Conservation (phyloP, 768 basidiomycete species). For the Hypsizygus marmoreus region DNA sequence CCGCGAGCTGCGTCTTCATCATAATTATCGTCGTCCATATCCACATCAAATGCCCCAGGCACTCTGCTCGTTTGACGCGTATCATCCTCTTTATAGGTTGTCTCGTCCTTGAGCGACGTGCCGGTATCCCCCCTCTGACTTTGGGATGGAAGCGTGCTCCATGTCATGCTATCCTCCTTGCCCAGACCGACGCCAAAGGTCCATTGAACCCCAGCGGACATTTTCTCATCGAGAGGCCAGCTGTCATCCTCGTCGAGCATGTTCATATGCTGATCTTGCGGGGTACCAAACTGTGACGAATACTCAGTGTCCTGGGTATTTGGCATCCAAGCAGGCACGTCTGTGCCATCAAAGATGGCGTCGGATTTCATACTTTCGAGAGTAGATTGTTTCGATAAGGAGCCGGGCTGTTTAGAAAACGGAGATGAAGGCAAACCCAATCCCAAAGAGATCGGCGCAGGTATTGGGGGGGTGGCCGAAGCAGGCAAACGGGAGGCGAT, state of each 20-base stretch:
- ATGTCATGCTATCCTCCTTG: conserved; percentile 73
- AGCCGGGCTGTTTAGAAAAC: conserved; percentile 27
- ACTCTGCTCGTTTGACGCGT: conserved; percentile 12
- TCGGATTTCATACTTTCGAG: conserved; percentile 55
- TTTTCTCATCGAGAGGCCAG: conserved; percentile 73
- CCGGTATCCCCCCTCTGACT: conserved; percentile 50
- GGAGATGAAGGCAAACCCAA: conserved; percentile 35
- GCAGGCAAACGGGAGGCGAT: conserved; percentile 34
- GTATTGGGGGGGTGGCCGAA: conserved; percentile 41
- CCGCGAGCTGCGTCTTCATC: conserved; percentile 34
- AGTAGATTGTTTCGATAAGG: conserved; percentile 54
- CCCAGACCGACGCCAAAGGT: conserved; percentile 51
- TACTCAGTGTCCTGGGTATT: conserved; percentile 63
- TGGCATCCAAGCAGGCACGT: conserved; percentile 55
- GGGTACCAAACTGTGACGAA: conserved; percentile 37
- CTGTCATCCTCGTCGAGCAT: conserved; percentile 66
- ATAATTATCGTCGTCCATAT: conserved; percentile 37
- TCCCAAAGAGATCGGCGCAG: conserved; percentile 47
- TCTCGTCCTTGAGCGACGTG: conserved; percentile 18
- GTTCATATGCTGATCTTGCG: conserved; percentile 29
- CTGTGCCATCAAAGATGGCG: conserved; percentile 48
- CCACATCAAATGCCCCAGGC: conserved; percentile 37
- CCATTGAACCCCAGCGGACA: conserved; percentile 60
- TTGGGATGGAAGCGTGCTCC: conserved; percentile 69
- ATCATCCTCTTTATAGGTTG: conserved; percentile 15